Percentiles rank a stretch among this genome's conserved stretches.
These are phyloP conservation scores for Scheffersomyces quercinus DNA, from an alignment of 1,139 yeast species.

Conservation along the genomic window DNA sequence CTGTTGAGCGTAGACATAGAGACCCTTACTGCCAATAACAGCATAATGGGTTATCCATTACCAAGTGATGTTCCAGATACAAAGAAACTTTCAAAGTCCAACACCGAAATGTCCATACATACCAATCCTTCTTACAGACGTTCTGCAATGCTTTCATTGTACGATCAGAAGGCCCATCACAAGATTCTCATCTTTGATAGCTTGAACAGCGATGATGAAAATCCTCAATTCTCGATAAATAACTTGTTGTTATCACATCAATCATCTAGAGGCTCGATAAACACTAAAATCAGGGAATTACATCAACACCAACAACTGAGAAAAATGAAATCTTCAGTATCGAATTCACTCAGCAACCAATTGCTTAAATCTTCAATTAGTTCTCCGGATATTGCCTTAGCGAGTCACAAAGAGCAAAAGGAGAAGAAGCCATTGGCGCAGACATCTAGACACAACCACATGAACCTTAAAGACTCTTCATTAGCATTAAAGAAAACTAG, in stretches of 20 bases:
- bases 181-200: slow-evolving; percentile 37
- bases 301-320: slow-evolving; percentile 10
- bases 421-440: slow-evolving; percentile 5
- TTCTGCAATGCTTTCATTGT: slow-evolving; percentile 55
- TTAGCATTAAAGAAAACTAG: slow-evolving; percentile 37
- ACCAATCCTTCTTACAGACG: slow-evolving; percentile 55
- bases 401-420: background rate
- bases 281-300: slow-evolving; percentile 31
- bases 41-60: slow-evolving; percentile 30
- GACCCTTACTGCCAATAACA: slow-evolving; percentile 12
- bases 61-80: slow-evolving; percentile 21
- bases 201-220: slow-evolving; percentile 23
- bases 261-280: slow-evolving; percentile 39
- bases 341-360: slow-evolving; percentile 3
- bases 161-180: slow-evolving; percentile 40
- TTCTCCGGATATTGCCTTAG: background rate
- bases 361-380: background rate
- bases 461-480: slow-evolving; percentile 46
- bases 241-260: slow-evolving; percentile 43
- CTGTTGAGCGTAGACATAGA: slow-evolving; percentile 25
- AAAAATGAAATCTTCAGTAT: slow-evolving; percentile 7
- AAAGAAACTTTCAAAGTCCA: slow-evolving; percentile 30
- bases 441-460: slow-evolving; percentile 32
- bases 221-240: slow-evolving; percentile 42
- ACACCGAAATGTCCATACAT: slow-evolving; percentile 42